Evolutionary conservation across 1,139 yeast genomes (phyloP), one percentile per base, ranked within the genome.

Genomic region (Geotrichum reessii): DNA sequence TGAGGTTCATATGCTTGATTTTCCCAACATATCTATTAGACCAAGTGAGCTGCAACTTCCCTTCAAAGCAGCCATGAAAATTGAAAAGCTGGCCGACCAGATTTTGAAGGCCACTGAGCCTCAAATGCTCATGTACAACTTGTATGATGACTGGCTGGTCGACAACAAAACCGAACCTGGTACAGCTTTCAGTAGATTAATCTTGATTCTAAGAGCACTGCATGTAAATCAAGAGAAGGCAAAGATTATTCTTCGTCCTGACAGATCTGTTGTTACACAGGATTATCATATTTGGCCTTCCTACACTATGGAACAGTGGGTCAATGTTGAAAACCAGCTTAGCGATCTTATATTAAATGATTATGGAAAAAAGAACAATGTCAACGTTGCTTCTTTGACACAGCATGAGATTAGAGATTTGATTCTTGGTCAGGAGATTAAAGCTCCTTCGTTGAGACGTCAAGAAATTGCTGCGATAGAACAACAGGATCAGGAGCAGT

Each of bases 1-100:
- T 58, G 98, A 92, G 67, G 98, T 91, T 47, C 99, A 93, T 67
- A 88, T 93, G 95, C 80, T 93, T 61, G 99, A 95, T 71, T 93
- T 92, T 77, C 97, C 98, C 22, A 91, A 91, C 70, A 86, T 92
- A 57, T 81, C 95, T 0, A 87, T 93, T 47, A 81, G 98, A 59
- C 91, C 96, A 1, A 87, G 97, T 0, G 98, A 93, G 71, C 77
- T 95, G 62, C 87, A 86, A 65, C 75, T 95, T 62, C 99, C 99
- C 17, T 93, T 95, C 77, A 87, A 87, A 25, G 85, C 96, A 2
- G 91, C 95, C 0, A 75, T 93, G 78, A 84, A 87, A 70, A 82
- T 92, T 61, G 95, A 88, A 60, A 90, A 89, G 68, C 74, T 93
- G 56, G 83, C 87, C 0, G 91, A 89, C 64, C 78, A 88, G 58